Base-by-base conservation (phyloP, 768 basidiomycete species). In the Podaxis sp. region DNA sequence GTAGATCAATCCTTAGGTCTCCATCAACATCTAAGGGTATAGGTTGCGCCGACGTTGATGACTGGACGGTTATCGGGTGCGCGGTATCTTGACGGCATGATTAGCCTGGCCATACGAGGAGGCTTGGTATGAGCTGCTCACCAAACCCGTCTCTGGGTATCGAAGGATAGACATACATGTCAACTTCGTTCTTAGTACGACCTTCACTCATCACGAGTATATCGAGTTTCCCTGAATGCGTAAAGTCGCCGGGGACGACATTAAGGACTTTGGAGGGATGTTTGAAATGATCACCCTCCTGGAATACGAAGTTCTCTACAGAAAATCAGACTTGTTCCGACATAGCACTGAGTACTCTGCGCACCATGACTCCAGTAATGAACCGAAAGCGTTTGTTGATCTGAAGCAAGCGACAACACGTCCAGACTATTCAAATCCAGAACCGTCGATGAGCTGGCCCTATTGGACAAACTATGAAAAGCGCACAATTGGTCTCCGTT, bases 401-500 rank as follows among this genome's bases (percentile, higher is more conserved):
- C 90, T n/a, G 80, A 72, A 53, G 80, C 87, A 51, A 97, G 79
- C n/a, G 84, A 80, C 49, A 98, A 77, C 3, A 95, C 76, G 75
- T 99, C 96, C 65, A 93, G 72, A 67, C 95, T 97, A 68, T 39
- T 28, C 26, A 59, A 15, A 24, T 24, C 26, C 49, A 24, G 24
- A 22, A 22, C 19, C 24, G 11, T 9, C 22, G 28, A 51, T 24
- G 9, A 11, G 6, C 13, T 22, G 11, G 12, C 12, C 49, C 8
- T 12, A 24, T 13, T 13, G 11, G 9, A 24, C 26, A 51, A 24
- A 24, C 6, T 28, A 51, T 42, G n/a, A 44, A 4, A 63, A 19
- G 77, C 92, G 71, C 72, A 97, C 95, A 92, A 91, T 73, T 98
- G 95, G 74, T 99, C 95, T 4, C 93, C 95, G 73, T 98, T 87